A percentile compares a stretch with the other conserved stretches of the same genome.
These are phyloP conservation scores for Pleoardoris graminearum DNA, from an alignment of 2,329 filamentous ascomycete genomes.

Conservation along the genomic window DNA sequence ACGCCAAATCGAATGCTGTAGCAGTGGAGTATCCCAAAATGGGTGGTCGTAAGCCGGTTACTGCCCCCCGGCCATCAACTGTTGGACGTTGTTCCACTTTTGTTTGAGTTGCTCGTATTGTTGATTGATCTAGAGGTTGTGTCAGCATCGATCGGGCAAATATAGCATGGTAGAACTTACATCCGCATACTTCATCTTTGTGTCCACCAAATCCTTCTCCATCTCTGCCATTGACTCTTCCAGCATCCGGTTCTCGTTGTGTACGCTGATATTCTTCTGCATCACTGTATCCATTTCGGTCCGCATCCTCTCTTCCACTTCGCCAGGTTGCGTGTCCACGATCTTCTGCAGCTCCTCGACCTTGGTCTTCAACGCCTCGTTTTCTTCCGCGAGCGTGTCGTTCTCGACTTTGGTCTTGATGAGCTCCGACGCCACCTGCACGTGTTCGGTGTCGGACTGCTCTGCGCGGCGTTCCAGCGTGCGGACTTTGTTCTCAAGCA, in stretches of 20 bases:
- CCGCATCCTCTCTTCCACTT: constrained; percentile 81
- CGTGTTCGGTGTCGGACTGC: constrained; percentile 86
- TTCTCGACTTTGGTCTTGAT: constrained; percentile 94
- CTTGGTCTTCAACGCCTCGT: constrained; percentile 83
- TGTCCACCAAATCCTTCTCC: constrained; percentile 87
- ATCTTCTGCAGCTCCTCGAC: constrained; percentile 83
- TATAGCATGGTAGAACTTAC: constrained; percentile 57
- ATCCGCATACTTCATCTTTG: constrained; percentile 95
- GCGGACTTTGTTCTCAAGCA: constrained; percentile 75
- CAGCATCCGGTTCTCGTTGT: constrained; percentile 85
- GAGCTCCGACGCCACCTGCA: constrained; percentile 85
- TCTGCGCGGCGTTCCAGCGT: constrained; percentile 85
- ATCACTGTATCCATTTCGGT: constrained; percentile 89
- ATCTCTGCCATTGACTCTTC: constrained; percentile 91
- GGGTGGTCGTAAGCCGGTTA: constrained; percentile 16
- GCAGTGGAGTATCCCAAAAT: not conserved
- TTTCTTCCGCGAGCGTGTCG: constrained; percentile 83
- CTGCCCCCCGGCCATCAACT: constrained; percentile 45
- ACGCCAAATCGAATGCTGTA: not conserved
- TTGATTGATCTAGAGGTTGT: constrained; percentile 47
- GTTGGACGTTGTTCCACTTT: constrained; percentile 53
- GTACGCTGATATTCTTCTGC: constrained; percentile 88
- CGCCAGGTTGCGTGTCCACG: constrained; percentile 85
- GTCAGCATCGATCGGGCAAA: constrained; percentile 19
- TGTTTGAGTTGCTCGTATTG: constrained; percentile 55